phyloP scores from a whole-genome alignment of 495 filamentous ascomycete species.

The Penicillium odoratum region DNA sequence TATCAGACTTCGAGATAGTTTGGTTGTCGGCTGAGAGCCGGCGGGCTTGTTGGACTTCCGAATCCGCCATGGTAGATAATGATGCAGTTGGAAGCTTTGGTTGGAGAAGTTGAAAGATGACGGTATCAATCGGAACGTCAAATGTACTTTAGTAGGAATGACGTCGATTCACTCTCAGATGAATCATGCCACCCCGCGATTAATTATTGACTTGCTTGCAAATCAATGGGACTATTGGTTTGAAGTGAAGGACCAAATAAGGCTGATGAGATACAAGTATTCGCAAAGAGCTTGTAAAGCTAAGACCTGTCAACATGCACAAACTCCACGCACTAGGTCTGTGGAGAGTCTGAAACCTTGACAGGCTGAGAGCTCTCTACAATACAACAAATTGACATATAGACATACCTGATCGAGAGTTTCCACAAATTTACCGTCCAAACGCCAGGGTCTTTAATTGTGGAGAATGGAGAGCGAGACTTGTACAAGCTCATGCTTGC shows the following conservation, averaged over 20 bases:
- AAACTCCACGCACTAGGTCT: constrained; percentile 17
- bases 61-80: constrained; percentile 32
- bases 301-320: constrained; percentile 10
- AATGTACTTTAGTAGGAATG: constrained; percentile 24
- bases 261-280: neutral
- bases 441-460: constrained; percentile 1
- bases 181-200: constrained; percentile 28
- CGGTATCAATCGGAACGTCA: constrained; percentile 11
- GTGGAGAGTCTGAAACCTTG: neutral
- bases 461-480: constrained; percentile 8
- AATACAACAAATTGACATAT: neutral
- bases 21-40: constrained; percentile 45
- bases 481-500: neutral
- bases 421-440: neutral
- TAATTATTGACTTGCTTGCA: neutral
- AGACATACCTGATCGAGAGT: neutral
- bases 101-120: constrained; percentile 4
- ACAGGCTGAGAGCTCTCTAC: neutral
- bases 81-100: neutral
- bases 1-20: constrained; percentile 41
- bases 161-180: constrained; percentile 25
- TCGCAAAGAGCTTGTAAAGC: constrained; percentile 1
- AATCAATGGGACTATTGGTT: neutral
- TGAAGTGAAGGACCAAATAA: neutral
- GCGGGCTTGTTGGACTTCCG: constrained; percentile 31